Evolutionary conservation across 2,329 filamentous ascomycete genomes (phyloP), one percentile per base, ranked within the genome.

Genomic region (Pochonia chlamydosporia): DNA sequence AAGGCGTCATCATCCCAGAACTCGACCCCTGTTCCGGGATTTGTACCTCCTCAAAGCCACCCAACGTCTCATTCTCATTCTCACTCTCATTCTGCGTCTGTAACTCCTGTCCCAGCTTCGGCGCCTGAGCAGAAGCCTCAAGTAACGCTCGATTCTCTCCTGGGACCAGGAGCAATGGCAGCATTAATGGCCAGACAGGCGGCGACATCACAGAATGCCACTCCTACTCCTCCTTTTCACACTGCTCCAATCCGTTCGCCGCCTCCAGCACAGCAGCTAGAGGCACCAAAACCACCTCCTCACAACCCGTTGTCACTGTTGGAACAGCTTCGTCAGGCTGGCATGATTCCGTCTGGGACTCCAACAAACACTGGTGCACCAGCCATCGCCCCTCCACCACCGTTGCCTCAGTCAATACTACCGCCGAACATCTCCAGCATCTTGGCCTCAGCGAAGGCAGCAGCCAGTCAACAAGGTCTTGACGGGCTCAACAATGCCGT

Each of bases 291-390:
- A 20, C 56, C 55, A 9, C 48, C 57, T 26, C 58, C 68, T 18
- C 55, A 69, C 44, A 69, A 74, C 42, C 78, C 84, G 16, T 71
- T 78, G 61, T 76, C 81, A 21, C 65, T 91, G 21, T 69, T 91
- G 52, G 82, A 83, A 16, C 81, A 82, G 60, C 70, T 91, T 48
- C 76, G 84, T 49, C 78, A 81, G 51, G 82, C 84, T 7, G 87
- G 87, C 18, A 72, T 90, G 49, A 68, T 91, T 25, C 66, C 75
- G 25, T 63, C 70, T 14, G 58, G 71, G 9, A 65, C 71, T 33
- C 65, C 69, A 46, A 61, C 72, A 21, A 64, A 63, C 39, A 54
- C 59, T 21, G 61, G 66, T 6, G 57, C 63, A 4, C 60, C 67
- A 23, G 60, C 64, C 60, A 66, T 53, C 33, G 55, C 52, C 42